Evolutionary conservation across 1,284 basidiomycete genomes (phyloP).

Genomic region (Tylopilus orsonianus): DNA sequence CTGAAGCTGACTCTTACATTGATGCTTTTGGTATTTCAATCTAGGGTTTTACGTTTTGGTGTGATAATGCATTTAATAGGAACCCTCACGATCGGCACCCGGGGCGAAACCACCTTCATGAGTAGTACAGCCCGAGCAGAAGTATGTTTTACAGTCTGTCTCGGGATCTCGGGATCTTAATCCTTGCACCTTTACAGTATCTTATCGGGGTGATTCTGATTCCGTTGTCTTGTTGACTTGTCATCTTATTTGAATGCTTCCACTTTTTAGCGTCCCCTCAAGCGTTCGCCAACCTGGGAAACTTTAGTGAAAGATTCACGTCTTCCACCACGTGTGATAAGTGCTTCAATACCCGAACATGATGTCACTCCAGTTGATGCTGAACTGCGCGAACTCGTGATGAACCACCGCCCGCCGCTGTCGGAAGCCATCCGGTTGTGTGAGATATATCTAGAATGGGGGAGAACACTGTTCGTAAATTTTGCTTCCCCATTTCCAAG

Average conservation of each 20-base stretch:
- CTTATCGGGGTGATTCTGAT: conserved; percentile 45
- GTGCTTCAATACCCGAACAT: conserved; percentile 33
- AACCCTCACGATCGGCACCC: conserved; percentile 55
- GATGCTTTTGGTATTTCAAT: conserved; percentile 54
- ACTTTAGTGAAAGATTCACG: conserved; percentile 29
- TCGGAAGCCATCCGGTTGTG: conserved; percentile 54
- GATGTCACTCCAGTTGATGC: conserved; percentile 33
- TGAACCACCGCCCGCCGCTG: conserved; percentile 45
- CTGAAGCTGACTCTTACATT: conserved; percentile 47
- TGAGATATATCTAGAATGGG: conserved; percentile 55
- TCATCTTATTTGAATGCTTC: background rate
- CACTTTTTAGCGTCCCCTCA: conserved; percentile 16
- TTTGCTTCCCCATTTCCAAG: background rate
- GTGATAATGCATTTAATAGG: conserved; percentile 37
- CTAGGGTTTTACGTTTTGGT: background rate
- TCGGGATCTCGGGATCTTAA: conserved; percentile 2
- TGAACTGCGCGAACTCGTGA: conserved; percentile 41
- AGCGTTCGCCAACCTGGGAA: conserved; percentile 20
- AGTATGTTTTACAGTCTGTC: conserved; percentile 36
- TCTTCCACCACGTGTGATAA: conserved; percentile 35
- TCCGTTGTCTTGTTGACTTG: conserved; percentile 1
- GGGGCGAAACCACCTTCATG: conserved; percentile 56
- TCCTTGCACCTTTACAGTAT: conserved; percentile 39
- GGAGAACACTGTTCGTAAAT: conserved; percentile 47
- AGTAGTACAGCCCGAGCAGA: conserved; percentile 66